A percentile compares a stretch with the other conserved stretches of the same genome.
Conservation (phyloP, 2,329 filamentous ascomycete genomes). For the Paecilomyces niveus region DNA sequence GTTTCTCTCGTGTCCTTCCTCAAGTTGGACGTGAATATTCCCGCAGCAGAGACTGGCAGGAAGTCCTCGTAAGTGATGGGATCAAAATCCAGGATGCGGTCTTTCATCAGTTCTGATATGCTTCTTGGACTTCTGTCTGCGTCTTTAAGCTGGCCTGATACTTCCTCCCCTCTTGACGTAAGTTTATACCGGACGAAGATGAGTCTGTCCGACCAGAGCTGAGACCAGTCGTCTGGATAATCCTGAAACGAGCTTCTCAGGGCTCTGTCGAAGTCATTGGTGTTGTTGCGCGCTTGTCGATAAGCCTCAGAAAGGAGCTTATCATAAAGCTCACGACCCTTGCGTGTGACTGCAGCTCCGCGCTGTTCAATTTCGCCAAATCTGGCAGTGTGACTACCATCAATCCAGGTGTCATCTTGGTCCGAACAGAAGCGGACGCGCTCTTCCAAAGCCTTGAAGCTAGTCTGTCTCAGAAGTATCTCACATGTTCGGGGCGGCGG, state of each 20-base stretch:
- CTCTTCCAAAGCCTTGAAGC: constrained; percentile 47
- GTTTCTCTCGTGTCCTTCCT: not conserved
- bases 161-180: constrained; percentile 4
- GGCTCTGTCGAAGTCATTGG: constrained; percentile 11
- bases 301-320: constrained; percentile 26
- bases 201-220: constrained; percentile 29
- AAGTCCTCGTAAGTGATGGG: constrained; percentile 51
- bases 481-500: constrained; percentile 39
- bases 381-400: constrained; percentile 41
- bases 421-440: constrained; percentile 32
- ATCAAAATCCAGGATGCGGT: constrained; percentile 26
- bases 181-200: constrained; percentile 35
- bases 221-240: constrained; percentile 38
- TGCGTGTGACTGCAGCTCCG: constrained; percentile 43
- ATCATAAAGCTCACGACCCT: constrained; percentile 43
- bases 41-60: constrained; percentile 46
- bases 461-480: constrained; percentile 48
- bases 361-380: constrained; percentile 51
- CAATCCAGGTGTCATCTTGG: constrained; percentile 8
- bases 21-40: constrained; percentile 45
- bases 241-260: constrained; percentile 24
- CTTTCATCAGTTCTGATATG: constrained; percentile 13
- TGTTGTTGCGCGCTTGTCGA: constrained; percentile 8
- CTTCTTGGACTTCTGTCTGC: not conserved
- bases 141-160: not conserved